phyloP scores from a whole-genome alignment of 257 asterid species.

The Solanum ossicruentum region DNA sequence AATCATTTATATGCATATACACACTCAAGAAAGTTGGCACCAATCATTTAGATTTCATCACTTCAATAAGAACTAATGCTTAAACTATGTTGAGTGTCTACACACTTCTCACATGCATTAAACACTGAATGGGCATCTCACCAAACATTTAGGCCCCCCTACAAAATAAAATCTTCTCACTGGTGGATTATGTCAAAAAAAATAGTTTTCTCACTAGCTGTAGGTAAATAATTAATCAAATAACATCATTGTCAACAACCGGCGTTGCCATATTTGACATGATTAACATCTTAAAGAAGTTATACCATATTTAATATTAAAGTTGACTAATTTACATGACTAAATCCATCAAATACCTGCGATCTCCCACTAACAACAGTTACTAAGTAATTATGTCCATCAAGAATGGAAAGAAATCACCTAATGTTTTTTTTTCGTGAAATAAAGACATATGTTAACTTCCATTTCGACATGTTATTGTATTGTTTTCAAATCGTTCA shows the following conservation, averaged over 20 bases:
- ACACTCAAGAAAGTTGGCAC: not conserved
- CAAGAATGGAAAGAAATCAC: not conserved
- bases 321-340: not conserved
- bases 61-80: not conserved
- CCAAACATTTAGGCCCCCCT: not conserved
- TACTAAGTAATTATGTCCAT: no score
- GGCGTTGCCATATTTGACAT: not conserved
- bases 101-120: not conserved
- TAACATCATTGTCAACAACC: not conserved
- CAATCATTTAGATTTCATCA: not conserved
- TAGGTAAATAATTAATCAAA: not conserved
- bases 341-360: no score
- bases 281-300: not conserved
- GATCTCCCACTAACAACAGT: no score
- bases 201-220: not conserved
- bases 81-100: not conserved
- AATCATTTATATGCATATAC: not conserved
- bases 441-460: not conserved
- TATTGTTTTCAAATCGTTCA: not conserved
- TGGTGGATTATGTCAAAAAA: not conserved
- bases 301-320: not conserved
- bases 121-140: not conserved
- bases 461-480: not conserved
- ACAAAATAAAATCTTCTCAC: not conserved
- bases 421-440: not conserved